Evolutionary conservation across 371 early-diverging fungal genomes (phyloP).

Genomic region (Mortierella sp.): DNA sequence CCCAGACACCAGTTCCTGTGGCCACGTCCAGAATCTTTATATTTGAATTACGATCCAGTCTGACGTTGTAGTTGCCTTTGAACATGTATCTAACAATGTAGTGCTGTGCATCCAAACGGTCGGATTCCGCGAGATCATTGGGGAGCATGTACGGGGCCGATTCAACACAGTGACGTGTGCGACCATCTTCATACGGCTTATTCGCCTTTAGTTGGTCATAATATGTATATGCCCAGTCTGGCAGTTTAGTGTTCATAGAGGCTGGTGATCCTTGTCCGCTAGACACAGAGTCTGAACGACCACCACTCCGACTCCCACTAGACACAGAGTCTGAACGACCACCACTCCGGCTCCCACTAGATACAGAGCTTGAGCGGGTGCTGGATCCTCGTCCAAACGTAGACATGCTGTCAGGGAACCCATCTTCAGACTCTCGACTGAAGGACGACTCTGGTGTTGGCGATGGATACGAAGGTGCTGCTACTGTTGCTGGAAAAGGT

Average conservation of each 20-base stretch:
- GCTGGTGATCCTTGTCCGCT: conserved; percentile 4
- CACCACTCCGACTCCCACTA: background rate
- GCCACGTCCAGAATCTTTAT: conserved; percentile 38
- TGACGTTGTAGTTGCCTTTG: conserved; percentile 37
- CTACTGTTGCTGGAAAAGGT: background rate
- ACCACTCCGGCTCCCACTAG: background rate
- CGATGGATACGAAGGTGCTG: background rate
- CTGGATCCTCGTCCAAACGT: background rate
- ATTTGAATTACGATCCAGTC: conserved; percentile 13
- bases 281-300: conserved; percentile 10
- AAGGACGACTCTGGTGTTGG: background rate
- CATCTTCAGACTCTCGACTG: background rate
- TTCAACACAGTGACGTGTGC: conserved; percentile 57
- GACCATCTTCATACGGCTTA: conserved; percentile 54
- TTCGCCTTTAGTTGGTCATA: conserved; percentile 1
- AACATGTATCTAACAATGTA: conserved; percentile 35
- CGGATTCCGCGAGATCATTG: conserved; percentile 55
- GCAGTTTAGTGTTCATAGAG: background rate
- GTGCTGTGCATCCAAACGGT: conserved; percentile 37
- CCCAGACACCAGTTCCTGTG: conserved; percentile 58
- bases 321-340: background rate
- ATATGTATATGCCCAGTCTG: conserved; percentile 20
- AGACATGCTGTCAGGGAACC: conserved; percentile 3
- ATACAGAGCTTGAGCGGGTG: background rate
- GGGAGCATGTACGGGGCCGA: conserved; percentile 61